A percentile compares a stretch with the other conserved stretches of the same genome.
Conservation (phyloP, 169 alveolate genomes). For the Cryptosporidium muris region DNA sequence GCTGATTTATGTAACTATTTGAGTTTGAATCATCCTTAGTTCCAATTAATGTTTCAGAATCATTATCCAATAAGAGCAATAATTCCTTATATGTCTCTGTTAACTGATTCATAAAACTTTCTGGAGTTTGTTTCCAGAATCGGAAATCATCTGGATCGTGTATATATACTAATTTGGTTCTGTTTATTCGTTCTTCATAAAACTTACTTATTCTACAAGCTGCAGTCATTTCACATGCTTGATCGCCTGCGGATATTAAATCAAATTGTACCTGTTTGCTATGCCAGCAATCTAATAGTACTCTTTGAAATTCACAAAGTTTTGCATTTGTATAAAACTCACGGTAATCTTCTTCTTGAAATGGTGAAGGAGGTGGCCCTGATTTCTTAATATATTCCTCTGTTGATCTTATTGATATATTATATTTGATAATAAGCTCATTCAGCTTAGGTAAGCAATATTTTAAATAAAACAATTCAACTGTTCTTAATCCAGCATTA, state of each 20-base stretch:
- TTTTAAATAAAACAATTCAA: slow-evolving; percentile 72
- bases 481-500: slow-evolving; percentile 75
- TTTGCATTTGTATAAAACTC: slow-evolving; percentile 75
- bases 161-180: slow-evolving; percentile 48
- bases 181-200: slow-evolving; percentile 39
- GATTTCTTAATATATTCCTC: slow-evolving; percentile 71
- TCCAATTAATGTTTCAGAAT: slow-evolving; percentile 64
- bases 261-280: slow-evolving; percentile 44
- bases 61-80: slow-evolving; percentile 22
- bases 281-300: slow-evolving; percentile 58
- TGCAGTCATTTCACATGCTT: slow-evolving; percentile 76
- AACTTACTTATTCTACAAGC: slow-evolving; percentile 73
- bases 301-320: slow-evolving; percentile 70
- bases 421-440: slow-evolving; percentile 68
- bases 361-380: slow-evolving; percentile 75
- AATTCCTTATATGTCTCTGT: slow-evolving; percentile 53
- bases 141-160: slow-evolving; percentile 68
- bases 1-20: too few species aligned
- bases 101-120: slow-evolving; percentile 31
- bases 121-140: slow-evolving; percentile 67
- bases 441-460: slow-evolving; percentile 73
- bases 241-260: slow-evolving; percentile 75
- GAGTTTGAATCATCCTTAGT: not conserved
- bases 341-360: slow-evolving; percentile 73
- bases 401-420: slow-evolving; percentile 70